These are phyloP conservation scores for Talaromyces proteolyticus DNA, from an alignment of 495 filamentous ascomycete species.

Conservation along the genomic window DNA sequence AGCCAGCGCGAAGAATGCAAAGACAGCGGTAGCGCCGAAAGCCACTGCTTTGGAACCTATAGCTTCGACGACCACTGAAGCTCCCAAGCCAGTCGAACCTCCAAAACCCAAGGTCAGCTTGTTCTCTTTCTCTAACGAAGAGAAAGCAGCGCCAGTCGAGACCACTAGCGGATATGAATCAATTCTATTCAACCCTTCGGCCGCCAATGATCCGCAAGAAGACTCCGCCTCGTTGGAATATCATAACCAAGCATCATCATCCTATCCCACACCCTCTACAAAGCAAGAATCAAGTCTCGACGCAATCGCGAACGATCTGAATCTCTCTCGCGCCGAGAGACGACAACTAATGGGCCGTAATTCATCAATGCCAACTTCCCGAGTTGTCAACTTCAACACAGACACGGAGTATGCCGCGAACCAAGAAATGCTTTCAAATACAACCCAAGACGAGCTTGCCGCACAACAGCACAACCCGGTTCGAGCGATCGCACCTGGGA, in stretches of 20 bases:
- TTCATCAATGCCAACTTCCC: conserved; percentile 25
- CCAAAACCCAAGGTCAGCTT: conserved; percentile 52
- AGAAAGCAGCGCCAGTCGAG: conserved; percentile 8
- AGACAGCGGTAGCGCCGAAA: neutral
- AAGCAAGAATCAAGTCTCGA: conserved; percentile 42
- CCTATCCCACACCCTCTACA: conserved; percentile 12
- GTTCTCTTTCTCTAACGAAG: conserved; percentile 47
- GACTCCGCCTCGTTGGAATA: neutral
- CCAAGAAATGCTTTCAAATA: conserved; percentile 36
- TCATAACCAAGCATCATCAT: conserved; percentile 13
- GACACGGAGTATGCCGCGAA: conserved; percentile 81
- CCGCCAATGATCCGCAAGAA: conserved; percentile 14
- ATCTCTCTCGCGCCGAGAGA: conserved; percentile 64
- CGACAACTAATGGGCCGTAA: conserved; percentile 79
- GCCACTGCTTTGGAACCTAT: conserved; percentile 7
- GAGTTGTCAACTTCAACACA: conserved; percentile 75
- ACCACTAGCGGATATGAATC: conserved; percentile 37
- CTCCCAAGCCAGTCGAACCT: conserved; percentile 11
- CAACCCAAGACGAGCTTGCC: conserved; percentile 45
- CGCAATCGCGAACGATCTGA: conserved; percentile 64
- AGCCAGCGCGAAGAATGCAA: neutral
- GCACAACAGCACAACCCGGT: conserved; percentile 74
- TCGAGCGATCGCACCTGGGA: conserved; percentile 76
- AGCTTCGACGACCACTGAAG: neutral
- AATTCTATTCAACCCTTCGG: conserved; percentile 36